Conservation (phyloP, 176 grass and related monocot genomes). For the sorghum (Sorghum bicolor) region DNA sequence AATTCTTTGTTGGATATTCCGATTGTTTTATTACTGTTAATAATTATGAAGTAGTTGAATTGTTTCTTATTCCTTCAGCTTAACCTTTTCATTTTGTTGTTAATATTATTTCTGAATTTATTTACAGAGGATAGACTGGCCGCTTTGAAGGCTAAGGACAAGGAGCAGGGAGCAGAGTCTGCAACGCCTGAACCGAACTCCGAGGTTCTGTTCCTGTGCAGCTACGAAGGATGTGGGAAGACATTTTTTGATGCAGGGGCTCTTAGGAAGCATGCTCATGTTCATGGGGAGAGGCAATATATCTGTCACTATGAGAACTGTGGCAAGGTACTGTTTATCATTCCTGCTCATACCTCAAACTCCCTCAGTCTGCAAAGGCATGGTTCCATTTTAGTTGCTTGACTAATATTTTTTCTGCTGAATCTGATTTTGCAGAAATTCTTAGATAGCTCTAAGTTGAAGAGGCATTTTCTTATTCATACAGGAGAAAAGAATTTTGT, state of each 20-base stretch:
- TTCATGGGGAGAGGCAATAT: slow-evolving; percentile 85
- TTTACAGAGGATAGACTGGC: slow-evolving; percentile 70
- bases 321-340: slow-evolving; percentile 60
- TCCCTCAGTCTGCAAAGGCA: not conserved
- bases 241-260: slow-evolving; percentile 70
- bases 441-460: slow-evolving; percentile 94
- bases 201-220: slow-evolving; percentile 91
- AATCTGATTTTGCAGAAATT: slow-evolving; percentile 74
- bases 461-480: slow-evolving; percentile 95
- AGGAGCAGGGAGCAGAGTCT: slow-evolving; percentile 46
- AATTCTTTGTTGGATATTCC: not conserved
- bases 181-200: slow-evolving; percentile 61
- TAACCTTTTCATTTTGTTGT: not conserved
- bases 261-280: slow-evolving; percentile 82
- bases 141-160: slow-evolving; percentile 62
- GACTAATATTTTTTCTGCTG: not conserved
- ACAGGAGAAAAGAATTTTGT: slow-evolving; percentile 87
- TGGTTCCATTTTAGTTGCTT: slow-evolving; percentile 14
- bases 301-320: slow-evolving; percentile 80
- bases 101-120: slow-evolving; percentile 4
- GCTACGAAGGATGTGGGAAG: slow-evolving; percentile 80
- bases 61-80: not conserved
- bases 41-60: not conserved
- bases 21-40: not conserved
- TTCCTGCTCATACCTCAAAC: not conserved